phyloP scores from a whole-genome alignment of 2,329 filamentous ascomycete genomes.

The Madurella fahalii region DNA sequence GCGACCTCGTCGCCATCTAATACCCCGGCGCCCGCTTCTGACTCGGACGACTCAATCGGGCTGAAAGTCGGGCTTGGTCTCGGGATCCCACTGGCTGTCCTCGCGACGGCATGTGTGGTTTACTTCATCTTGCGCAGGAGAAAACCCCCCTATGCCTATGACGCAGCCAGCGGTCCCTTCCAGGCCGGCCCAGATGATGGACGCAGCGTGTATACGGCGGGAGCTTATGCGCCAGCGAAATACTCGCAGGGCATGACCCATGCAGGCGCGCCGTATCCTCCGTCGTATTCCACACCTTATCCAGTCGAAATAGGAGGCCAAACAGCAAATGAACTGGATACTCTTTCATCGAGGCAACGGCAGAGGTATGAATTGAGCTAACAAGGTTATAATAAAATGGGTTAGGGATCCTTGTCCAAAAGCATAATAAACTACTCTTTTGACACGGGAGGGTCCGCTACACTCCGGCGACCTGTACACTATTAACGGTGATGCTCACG shows the following conservation, averaged over 20 bases:
- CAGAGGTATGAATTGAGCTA: not conserved
- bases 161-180: not conserved
- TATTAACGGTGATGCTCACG: no score
- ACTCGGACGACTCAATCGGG: not conserved
- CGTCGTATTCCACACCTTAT: not conserved
- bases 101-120: not conserved
- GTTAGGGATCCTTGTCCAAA: no score
- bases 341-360: not conserved
- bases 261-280: not conserved
- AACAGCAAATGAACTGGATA: not conserved
- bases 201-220: no score
- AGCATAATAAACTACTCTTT: no score
- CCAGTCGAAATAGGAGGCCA: not conserved
- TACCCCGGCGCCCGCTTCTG: not conserved
- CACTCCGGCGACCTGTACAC: no score
- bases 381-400: no score
- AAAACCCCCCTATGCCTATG: not conserved
- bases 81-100: constrained; percentile 11
- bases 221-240: no score
- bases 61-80: constrained; percentile 17
- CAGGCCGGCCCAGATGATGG: no score
- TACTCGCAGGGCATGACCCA: no score
- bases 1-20: not conserved
- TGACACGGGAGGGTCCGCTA: no score
- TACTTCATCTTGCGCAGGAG: constrained; percentile 4